Conservation (phyloP, 768 basidiomycete genomes). For the Bullera alba region DNA sequence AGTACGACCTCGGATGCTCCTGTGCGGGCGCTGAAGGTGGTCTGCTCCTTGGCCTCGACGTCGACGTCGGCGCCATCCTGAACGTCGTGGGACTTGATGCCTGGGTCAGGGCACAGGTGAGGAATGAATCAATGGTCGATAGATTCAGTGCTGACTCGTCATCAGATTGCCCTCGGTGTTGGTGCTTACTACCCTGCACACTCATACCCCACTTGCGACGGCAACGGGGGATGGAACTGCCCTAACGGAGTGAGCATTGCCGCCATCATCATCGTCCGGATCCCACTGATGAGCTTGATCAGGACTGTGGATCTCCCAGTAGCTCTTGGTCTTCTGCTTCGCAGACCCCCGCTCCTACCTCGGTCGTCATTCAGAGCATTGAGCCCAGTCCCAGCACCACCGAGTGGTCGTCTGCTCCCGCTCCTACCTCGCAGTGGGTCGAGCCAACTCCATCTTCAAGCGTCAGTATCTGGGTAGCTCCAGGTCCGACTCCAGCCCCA, state of each 20-base stretch:
- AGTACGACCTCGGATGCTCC: slow-evolving; percentile 9
- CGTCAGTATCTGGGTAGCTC: neutral
- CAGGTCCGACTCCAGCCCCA: neutral
- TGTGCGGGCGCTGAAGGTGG: slow-evolving; percentile 1
- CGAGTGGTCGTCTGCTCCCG: neutral
- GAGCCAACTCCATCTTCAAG: neutral
- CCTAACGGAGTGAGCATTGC: neutral
- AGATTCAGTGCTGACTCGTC: neutral
- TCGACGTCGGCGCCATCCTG: neutral
- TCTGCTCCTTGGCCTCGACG: neutral
- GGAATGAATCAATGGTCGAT: neutral
- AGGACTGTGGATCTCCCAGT: neutral
- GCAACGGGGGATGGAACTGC: slow-evolving; percentile 1
- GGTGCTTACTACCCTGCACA: neutral
- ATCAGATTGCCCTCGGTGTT: slow-evolving; percentile 3
- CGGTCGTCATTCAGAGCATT: no score
- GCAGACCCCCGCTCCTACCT: neutral
- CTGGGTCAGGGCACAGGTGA: slow-evolving; percentile 8
- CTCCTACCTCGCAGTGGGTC: neutral
- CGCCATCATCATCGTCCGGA: no score
- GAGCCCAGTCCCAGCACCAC: neutral
- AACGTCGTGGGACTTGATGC: slow-evolving; percentile 6
- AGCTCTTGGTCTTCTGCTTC: neutral
- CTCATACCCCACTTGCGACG: neutral
- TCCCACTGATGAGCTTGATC: no score